A percentile compares a stretch with the other conserved stretches of the same genome.
phyloP scores from a whole-genome alignment of 2,329 filamentous ascomycete genomes.

The Teratosphaeria pseudoeucalypti region DNA sequence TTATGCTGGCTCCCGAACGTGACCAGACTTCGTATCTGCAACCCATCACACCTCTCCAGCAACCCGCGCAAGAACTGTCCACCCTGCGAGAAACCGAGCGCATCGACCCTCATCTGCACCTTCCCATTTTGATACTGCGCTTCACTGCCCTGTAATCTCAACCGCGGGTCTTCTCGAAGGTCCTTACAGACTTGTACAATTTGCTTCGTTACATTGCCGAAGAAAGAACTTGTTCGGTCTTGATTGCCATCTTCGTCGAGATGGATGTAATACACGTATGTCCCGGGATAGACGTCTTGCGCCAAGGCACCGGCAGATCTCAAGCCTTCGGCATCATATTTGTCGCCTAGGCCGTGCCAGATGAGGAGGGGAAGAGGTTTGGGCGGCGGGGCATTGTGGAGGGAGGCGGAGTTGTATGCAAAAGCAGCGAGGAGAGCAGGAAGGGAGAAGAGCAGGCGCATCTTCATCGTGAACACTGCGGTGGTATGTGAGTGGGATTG shows the following conservation, averaged over 20 bases:
- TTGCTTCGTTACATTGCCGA: conserved; percentile 79
- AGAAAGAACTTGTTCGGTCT: conserved; percentile 78
- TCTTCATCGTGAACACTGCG: neutral
- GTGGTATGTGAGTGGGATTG: neutral
- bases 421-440: conserved; percentile 8
- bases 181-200: conserved; percentile 66
- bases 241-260: conserved; percentile 53
- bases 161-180: conserved; percentile 56
- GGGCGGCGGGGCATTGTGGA: conserved; percentile 5
- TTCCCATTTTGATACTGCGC: neutral
- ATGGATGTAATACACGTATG: conserved; percentile 69
- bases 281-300: conserved; percentile 65
- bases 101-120: conserved; percentile 50
- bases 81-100: conserved; percentile 88
- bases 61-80: conserved; percentile 92
- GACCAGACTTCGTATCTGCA: conserved; percentile 66
- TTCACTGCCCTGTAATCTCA: neutral
- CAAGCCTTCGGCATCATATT: conserved; percentile 66
- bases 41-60: conserved; percentile 82
- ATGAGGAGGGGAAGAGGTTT: conserved; percentile 74
- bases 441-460: conserved; percentile 7
- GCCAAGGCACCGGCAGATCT: conserved; percentile 60
- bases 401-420: conserved; percentile 6
- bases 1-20: conserved; percentile 90
- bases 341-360: conserved; percentile 82